phyloP scores from a whole-genome alignment of 2,329 filamentous ascomycete species.

The Albifimbria verrucaria region DNA sequence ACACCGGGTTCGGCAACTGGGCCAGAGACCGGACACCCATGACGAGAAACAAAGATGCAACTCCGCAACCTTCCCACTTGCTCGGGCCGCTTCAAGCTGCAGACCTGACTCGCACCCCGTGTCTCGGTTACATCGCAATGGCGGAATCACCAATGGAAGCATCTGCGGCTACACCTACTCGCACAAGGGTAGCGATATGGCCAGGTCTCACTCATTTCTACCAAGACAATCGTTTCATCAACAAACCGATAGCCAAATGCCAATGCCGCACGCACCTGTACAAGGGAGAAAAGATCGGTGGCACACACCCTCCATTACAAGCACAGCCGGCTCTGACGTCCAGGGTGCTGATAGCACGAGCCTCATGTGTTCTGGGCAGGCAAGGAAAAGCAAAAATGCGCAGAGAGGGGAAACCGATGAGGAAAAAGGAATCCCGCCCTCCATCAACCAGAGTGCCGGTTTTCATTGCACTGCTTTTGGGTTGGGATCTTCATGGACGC shows the following conservation, averaged over 20 bases:
- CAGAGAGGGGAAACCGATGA: neutral
- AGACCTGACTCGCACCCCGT: neutral
- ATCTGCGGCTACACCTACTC: too few relatives aligned
- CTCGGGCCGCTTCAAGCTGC: neutral
- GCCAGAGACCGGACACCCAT: neutral
- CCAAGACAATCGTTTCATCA: neutral
- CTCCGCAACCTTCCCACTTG: neutral
- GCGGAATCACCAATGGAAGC: too few relatives aligned
- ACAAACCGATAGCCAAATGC: too few relatives aligned
- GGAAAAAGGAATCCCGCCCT: neutral
- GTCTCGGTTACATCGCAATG: neutral
- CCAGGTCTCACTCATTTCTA: neutral
- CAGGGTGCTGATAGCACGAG: neutral
- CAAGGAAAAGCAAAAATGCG: neutral
- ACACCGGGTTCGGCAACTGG: neutral
- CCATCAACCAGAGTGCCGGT: neutral
- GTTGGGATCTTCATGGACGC: neutral
- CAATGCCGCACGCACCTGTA: too few relatives aligned
- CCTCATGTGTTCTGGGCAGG: neutral
- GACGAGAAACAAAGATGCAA: neutral
- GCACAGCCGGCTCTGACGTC: neutral
- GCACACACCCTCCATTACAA: neutral
- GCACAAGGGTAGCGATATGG: neutral
- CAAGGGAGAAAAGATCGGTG: too few relatives aligned
- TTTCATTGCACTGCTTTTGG: neutral